Percentiles rank a stretch among this genome's conserved stretches.
phyloP scores from a whole-genome alignment of 2,329 filamentous ascomycete species.

The Penicillium frequentans region DNA sequence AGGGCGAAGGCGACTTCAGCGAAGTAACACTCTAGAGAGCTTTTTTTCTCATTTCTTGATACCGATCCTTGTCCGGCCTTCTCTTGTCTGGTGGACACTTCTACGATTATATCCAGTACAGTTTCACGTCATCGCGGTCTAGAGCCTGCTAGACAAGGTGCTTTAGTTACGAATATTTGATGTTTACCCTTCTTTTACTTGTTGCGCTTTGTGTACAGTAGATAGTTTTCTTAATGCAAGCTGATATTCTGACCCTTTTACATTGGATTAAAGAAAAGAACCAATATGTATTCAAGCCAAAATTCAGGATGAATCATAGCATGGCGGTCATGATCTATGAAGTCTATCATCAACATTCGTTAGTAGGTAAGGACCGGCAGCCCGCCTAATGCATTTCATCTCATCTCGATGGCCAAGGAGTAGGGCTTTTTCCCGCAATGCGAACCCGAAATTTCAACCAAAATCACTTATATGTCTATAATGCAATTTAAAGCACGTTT shows the following conservation, averaged over 20 bases:
- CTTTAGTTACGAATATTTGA: conserved; percentile 15
- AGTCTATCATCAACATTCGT: conserved; percentile 26
- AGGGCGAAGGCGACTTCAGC: conserved; percentile 36
- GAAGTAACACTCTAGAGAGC: conserved; percentile 33
- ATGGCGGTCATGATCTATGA: conserved; percentile 14
- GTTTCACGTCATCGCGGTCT: conserved; percentile 12
- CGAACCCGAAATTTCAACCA: conserved; percentile 2
- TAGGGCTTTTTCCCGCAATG: not conserved
- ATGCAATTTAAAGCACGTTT: conserved; percentile 27
- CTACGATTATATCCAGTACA: conserved; percentile 21
- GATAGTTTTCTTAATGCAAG: conserved; percentile 11
- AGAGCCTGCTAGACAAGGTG: conserved; percentile 7
- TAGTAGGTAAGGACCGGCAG: conserved; percentile 8
- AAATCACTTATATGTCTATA: conserved; percentile 1
- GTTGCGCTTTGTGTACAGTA: conserved; percentile 21
- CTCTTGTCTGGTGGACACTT: conserved; percentile 3
- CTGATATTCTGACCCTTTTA: not conserved
- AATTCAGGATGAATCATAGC: not conserved
- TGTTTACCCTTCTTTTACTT: conserved; percentile 10
- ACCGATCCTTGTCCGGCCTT: not conserved
- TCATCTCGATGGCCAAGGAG: not conserved
- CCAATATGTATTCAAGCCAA: not conserved
- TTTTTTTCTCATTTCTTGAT: conserved; percentile 6
- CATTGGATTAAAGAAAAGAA: not conserved
- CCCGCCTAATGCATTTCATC: conserved; percentile 16